Evolutionary conservation across 2,329 filamentous ascomycete species (phyloP), one percentile per base, ranked within the genome.

Genomic region (Colletotrichum sp.): DNA sequence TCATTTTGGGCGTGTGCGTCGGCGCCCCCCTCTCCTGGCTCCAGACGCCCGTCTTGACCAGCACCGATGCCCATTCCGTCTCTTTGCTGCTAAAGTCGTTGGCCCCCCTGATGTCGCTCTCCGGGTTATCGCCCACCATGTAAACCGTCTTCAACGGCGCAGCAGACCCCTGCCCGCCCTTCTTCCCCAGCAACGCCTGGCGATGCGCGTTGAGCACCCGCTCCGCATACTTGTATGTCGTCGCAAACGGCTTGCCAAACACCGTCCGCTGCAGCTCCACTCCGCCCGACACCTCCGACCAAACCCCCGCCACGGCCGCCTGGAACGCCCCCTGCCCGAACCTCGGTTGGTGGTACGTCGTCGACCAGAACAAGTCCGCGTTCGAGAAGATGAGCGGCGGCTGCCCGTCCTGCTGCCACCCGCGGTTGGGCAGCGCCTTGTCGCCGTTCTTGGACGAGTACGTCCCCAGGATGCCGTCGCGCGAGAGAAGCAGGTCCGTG

Each of bases 251-350:
- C 85, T 99, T 98, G 3, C 97, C 97, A 78, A 98, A 93, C 16
- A 94, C 89, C 1, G 89, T 91, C 77, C 92, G 92, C 69, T 89
- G 83, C 67, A 97, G 84, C 79, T 90, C 82, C 62, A 89, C 87
- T 6, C 91, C 93, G 13, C 89, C 89, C 0, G 95, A 97, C 6
- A 95, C 87, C 24, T 92, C 91, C 8, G 87, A 83, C 95, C 96
- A 98, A 2, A 97, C 90, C 1, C 96, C 96, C 78, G 93, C 91
- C 18, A 98, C 85, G 0, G 96, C 94, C 60, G 94, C 94, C 77
- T 95, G 92, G 84, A 98, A 98, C 1, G 95, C 96, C 21, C 97
- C 97, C 83, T 98, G 97, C 1, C 96, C 97, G 56, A 98, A 91
- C 7, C 97, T 93, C 34, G 96, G 95, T 66, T 96, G 90, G 76